Percentiles rank a stretch among this genome's conserved stretches.
Evolutionary conservation across 176 grass and related monocot genomes (phyloP).

Genomic region (Zea mays): DNA sequence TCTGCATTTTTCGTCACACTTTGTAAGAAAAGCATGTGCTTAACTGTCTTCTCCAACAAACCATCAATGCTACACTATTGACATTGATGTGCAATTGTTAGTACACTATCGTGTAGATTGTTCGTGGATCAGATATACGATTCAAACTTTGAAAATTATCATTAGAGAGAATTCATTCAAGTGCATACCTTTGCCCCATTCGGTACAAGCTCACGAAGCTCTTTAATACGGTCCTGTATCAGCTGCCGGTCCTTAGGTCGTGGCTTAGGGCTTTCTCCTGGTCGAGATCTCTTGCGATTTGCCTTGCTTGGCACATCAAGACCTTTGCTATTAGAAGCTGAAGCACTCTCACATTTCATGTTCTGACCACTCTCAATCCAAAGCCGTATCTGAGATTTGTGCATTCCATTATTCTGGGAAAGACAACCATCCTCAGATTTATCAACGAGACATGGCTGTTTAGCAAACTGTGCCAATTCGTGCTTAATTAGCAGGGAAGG

Average conservation of each 20-base stretch:
- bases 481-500: constrained; percentile 47
- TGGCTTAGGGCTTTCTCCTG: constrained; percentile 64
- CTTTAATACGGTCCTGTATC: constrained; percentile 82
- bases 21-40: constrained; percentile 92
- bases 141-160: constrained; percentile 24
- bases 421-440: constrained; percentile 46
- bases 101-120: neutral
- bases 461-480: constrained; percentile 49
- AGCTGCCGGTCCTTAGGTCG: constrained; percentile 77
- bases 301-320: constrained; percentile 52
- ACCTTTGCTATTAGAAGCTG: constrained; percentile 74
- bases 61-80: constrained; percentile 85
- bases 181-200: constrained; percentile 75
- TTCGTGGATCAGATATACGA: constrained; percentile 16
- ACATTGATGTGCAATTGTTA: constrained; percentile 38
- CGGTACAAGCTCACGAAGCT: constrained; percentile 76
- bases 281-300: constrained; percentile 69
- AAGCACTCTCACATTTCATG: constrained; percentile 62
- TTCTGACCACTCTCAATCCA: constrained; percentile 60
- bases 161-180: constrained; percentile 34
- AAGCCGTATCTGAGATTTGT: constrained; percentile 75
- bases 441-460: constrained; percentile 50
- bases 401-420: constrained; percentile 54
- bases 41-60: constrained; percentile 82
- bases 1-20: constrained; percentile 72